A percentile compares a stretch with the other conserved stretches of the same genome.
These are phyloP conservation scores for Aegilops tauschii DNA, from an alignment of 176 grass and related monocot species.

Conservation along the genomic window DNA sequence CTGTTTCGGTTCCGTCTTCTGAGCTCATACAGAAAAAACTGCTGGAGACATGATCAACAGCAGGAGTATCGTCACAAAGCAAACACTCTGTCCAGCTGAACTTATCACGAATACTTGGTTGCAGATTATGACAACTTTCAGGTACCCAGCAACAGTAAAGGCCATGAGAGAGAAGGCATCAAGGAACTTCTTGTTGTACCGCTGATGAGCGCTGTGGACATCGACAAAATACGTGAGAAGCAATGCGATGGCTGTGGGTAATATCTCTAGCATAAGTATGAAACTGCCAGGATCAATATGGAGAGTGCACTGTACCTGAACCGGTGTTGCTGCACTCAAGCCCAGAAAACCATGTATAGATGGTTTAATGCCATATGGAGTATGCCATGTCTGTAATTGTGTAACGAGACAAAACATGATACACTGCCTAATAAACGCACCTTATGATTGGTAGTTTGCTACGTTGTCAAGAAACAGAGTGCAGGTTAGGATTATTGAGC, in stretches of 20 bases:
- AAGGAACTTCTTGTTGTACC: conserved; percentile 66
- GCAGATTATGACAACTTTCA: conserved; percentile 78
- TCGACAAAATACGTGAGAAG: conserved; percentile 73
- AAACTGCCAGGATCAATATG: conserved; percentile 47
- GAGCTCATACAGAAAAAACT: conserved; percentile 48
- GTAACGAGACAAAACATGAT: too few species aligned
- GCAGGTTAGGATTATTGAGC: neutral
- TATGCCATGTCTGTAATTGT: too few species aligned
- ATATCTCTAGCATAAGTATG: conserved; percentile 69
- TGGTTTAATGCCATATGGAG: neutral
- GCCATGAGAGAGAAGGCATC: conserved; percentile 73
- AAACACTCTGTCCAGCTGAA: conserved; percentile 39
- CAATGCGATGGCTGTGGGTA: conserved; percentile 54
- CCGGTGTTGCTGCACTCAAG: conserved; percentile 73
- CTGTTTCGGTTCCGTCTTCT: conserved; percentile 28
- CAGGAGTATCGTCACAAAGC: conserved; percentile 46
- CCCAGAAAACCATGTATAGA: conserved; percentile 58
- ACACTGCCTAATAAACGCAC: too few species aligned
- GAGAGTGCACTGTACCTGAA: conserved; percentile 18
- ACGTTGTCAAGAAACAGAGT: neutral
- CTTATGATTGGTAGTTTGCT: too few species aligned
- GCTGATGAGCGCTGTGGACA: conserved; percentile 20
- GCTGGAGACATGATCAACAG: conserved; percentile 52
- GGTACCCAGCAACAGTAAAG: conserved; percentile 60
- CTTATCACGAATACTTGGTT: conserved; percentile 40